phyloP scores from a whole-genome alignment of 805 yeast genomes.

The Metschnikowia baotianmanensis region DNA sequence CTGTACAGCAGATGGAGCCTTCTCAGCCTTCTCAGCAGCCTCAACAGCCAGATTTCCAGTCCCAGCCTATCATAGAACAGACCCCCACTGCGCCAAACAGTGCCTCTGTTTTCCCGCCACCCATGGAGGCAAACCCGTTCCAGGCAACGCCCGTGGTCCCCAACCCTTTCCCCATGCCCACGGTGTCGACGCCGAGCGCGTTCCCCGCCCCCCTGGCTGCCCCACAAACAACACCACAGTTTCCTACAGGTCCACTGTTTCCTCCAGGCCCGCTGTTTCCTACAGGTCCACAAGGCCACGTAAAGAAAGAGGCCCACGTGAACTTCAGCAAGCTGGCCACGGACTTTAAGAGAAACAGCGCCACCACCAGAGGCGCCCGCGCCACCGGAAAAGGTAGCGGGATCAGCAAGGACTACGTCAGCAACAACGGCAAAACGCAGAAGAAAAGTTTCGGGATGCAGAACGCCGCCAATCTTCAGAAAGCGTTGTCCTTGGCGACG shows the following conservation, averaged over 20 bases:
- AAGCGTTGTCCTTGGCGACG: slow-evolving; percentile 37
- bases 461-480: slow-evolving; percentile 41
- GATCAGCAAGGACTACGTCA: slow-evolving; percentile 18
- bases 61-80: slow-evolving; percentile 1
- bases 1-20: slow-evolving; percentile 4
- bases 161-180: slow-evolving; percentile 1
- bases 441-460: slow-evolving; percentile 34
- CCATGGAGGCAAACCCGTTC: slow-evolving; percentile 11
- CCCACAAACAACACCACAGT: neutral
- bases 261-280: slow-evolving; percentile 10
- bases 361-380: slow-evolving; percentile 3
- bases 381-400: slow-evolving; percentile 18
- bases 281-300: slow-evolving; percentile 10
- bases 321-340: slow-evolving; percentile 13
- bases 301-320: slow-evolving; percentile 11
- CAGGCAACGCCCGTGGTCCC: slow-evolving; percentile 1
- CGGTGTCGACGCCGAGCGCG: slow-evolving; percentile 6
- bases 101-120: slow-evolving; percentile 10
- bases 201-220: slow-evolving; percentile 8
- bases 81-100: neutral
- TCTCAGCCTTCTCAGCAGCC: neutral
- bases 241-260: too few species aligned
- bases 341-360: slow-evolving; percentile 8
- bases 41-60: slow-evolving; percentile 1
- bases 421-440: slow-evolving; percentile 9